Conservation (phyloP, 257 asterid genomes). For the Nicotiana sylvestris region DNA sequence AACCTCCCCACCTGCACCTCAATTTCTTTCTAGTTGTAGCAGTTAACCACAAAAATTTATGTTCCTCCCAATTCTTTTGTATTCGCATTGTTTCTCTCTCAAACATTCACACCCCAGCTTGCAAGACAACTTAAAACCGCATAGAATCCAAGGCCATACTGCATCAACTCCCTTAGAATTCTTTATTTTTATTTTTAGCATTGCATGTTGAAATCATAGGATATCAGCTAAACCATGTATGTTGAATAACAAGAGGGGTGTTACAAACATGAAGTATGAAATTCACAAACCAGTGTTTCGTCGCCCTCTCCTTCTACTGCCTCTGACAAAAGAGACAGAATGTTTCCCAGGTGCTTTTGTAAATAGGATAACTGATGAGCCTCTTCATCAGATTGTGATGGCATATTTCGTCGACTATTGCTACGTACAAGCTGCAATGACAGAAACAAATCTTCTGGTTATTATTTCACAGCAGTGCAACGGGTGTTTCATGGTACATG, state of each 20-base stretch:
- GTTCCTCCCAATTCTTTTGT: background rate
- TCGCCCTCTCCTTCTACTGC: constrained; percentile 65
- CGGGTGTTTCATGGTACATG: background rate
- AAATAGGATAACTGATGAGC: constrained; percentile 93
- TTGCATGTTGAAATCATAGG: background rate
- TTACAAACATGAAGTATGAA: background rate
- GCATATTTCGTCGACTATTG: constrained; percentile 82
- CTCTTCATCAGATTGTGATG: constrained; percentile 90
- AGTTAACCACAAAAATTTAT: too few species aligned
- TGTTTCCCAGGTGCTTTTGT: constrained; percentile 78
- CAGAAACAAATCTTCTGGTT: background rate
- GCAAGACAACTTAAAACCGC: background rate
- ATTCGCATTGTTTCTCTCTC: background rate
- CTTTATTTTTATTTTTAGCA: background rate
- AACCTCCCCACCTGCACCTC: background rate
- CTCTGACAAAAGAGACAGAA: constrained; percentile 79
- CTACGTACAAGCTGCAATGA: constrained; percentile 79
- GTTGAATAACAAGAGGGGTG: background rate
- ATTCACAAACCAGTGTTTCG: constrained; percentile 59
- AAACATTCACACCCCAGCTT: background rate
- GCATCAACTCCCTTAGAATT: background rate
- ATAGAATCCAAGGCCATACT: background rate
- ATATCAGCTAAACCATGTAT: background rate
- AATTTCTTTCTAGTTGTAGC: background rate
- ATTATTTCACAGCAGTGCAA: constrained; percentile 7